Conservation (phyloP, 495 filamentous ascomycete genomes). For the Penicillium cataractarum region DNA sequence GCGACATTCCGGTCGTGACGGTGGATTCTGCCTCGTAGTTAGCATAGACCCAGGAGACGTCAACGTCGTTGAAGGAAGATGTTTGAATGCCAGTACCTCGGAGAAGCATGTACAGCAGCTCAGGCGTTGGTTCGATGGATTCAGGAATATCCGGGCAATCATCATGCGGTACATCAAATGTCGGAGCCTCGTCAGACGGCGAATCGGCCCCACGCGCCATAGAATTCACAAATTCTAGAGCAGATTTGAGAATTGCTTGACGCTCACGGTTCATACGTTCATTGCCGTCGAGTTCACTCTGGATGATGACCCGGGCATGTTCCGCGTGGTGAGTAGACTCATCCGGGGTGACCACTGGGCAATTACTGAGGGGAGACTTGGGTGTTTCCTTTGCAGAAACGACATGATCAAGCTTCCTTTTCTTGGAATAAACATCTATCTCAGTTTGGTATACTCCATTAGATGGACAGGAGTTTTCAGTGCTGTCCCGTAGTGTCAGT, state of each 20-base stretch:
- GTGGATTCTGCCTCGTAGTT: slow-evolving; percentile 19
- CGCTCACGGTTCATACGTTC: slow-evolving; percentile 25
- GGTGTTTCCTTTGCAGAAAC: neutral
- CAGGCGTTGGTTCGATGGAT: slow-evolving; percentile 22
- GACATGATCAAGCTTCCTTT: slow-evolving; percentile 13
- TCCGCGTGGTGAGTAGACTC: slow-evolving; percentile 32
- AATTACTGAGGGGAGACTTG: slow-evolving; percentile 15
- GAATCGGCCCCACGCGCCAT: slow-evolving; percentile 18
- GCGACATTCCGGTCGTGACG: neutral
- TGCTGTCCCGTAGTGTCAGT: neutral
- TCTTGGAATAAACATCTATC: slow-evolving; percentile 6
- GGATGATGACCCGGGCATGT: slow-evolving; percentile 29
- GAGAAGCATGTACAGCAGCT: slow-evolving; percentile 36
- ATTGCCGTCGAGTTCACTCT: slow-evolving; percentile 28
- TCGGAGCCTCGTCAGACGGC: slow-evolving; percentile 5
- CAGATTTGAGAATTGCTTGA: slow-evolving; percentile 28
- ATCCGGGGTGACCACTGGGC: slow-evolving; percentile 12
- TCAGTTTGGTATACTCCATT: neutral
- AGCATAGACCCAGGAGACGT: neutral
- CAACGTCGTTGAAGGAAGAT: neutral
- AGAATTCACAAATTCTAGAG: slow-evolving; percentile 28
- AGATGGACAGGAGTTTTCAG: slow-evolving; percentile 1
- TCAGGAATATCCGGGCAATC: slow-evolving; percentile 6
- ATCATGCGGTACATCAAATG: slow-evolving; percentile 2
- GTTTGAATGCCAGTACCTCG: slow-evolving; percentile 17